Evolutionary conservation across 257 asterid genomes (phyloP).

Genomic region (Nicotiana undulata): DNA sequence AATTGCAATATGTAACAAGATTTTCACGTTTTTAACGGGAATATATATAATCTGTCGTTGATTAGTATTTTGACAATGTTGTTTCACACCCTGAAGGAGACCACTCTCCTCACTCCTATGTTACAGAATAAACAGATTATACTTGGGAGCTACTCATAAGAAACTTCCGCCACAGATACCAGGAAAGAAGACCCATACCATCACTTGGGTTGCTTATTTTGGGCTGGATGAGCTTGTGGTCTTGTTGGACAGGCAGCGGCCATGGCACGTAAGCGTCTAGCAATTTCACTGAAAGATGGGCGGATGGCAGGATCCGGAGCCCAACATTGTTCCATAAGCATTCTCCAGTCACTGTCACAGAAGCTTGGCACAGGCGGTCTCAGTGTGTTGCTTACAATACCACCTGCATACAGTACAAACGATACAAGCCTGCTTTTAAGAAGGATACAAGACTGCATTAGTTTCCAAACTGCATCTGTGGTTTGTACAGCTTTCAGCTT

Average conservation of each 20-base stretch:
- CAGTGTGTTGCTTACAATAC: conserved; percentile 13
- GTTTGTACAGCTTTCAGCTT: background rate
- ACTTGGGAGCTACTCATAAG: background rate
- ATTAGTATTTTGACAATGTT: background rate
- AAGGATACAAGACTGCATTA: background rate
- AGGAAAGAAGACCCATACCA: background rate
- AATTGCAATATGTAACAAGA: background rate
- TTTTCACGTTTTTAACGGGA: background rate
- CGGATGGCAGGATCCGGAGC: conserved; percentile 15
- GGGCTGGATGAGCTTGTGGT: background rate
- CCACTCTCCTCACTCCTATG: background rate
- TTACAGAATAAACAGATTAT: background rate
- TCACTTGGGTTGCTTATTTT: background rate
- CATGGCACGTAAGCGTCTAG: conserved; percentile 11
- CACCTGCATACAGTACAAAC: conserved; percentile 4
- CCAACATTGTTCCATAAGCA: conserved; percentile 17
- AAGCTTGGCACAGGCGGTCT: conserved; percentile 11
- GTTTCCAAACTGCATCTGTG: background rate
- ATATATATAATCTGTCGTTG: background rate
- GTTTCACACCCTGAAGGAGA: background rate
- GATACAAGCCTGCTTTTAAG: background rate
- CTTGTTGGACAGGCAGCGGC: conserved; percentile 8
- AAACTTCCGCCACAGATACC: background rate
- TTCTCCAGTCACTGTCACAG: conserved; percentile 11
- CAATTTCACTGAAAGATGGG: conserved; percentile 15